Evolutionary conservation across 331 rosid species (phyloP).

Genomic region (Cucumis variabilis): DNA sequence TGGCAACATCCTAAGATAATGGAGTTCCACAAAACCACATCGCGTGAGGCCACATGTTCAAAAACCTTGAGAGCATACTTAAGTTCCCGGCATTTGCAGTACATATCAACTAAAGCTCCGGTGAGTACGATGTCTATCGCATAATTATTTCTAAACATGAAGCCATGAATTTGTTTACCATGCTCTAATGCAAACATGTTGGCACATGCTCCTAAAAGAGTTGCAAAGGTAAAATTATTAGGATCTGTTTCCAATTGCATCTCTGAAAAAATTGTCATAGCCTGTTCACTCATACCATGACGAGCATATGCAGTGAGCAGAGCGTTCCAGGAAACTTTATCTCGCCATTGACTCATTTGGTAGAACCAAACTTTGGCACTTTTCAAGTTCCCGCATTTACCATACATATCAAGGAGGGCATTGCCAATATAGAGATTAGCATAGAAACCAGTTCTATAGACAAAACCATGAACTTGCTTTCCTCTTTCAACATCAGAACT

Average conservation of each 20-base stretch:
- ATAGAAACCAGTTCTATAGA: slow-evolving; percentile 58
- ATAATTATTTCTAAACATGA: slow-evolving; percentile 63
- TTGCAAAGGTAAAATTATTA: slow-evolving; percentile 56
- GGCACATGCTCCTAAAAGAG: slow-evolving; percentile 69
- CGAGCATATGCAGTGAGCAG: slow-evolving; percentile 61
- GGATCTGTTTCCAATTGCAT: slow-evolving; percentile 79
- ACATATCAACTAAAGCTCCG: slow-evolving; percentile 73
- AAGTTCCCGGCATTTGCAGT: slow-evolving; percentile 57
- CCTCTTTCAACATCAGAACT: slow-evolving; percentile 65
- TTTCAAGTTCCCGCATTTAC: slow-evolving; percentile 77
- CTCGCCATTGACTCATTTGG: slow-evolving; percentile 68
- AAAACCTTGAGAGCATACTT: slow-evolving; percentile 62
- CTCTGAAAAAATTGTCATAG: slow-evolving; percentile 60
- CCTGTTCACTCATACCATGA: slow-evolving; percentile 64
- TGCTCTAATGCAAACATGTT: slow-evolving; percentile 54
- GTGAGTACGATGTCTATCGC: slow-evolving; percentile 54
- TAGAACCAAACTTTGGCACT: slow-evolving; percentile 63
- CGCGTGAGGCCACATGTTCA: slow-evolving; percentile 48
- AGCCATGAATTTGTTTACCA: slow-evolving; percentile 80
- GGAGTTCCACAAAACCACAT: slow-evolving; percentile 71
- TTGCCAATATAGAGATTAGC: slow-evolving; percentile 57
- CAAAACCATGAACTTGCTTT: slow-evolving; percentile 70
- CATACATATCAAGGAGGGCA: slow-evolving; percentile 85
- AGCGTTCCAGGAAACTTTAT: slow-evolving; percentile 79
- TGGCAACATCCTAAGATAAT: slow-evolving; percentile 72